Evolutionary conservation across 2,329 filamentous ascomycete species (phyloP), one percentile per base, ranked within the genome.

Genomic region (Neonectria neomacrospora): DNA sequence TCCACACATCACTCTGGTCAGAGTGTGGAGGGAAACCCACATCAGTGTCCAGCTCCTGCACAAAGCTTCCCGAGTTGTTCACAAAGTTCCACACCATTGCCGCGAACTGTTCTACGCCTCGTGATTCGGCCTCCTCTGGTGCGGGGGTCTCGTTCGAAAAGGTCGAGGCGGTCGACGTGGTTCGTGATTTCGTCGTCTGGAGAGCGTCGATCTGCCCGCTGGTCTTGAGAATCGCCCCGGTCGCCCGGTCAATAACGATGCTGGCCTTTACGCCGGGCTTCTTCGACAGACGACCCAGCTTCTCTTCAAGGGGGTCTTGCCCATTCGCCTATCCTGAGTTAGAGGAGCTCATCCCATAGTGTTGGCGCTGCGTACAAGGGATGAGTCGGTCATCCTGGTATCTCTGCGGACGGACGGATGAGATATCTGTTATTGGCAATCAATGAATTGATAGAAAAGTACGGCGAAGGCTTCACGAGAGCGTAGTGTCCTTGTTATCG

Each of bases 191-290:
- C 12, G 76, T 74, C 10, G 77, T 80, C 8, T 75, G 74, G 51
- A 91, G 83, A 14, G 85, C 83, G 1, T 88, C 86, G 12, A 90
- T 80, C 64, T 93, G 83, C 52, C 92, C 92, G 57, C 87, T 91
- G 7, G 89, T 91, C 74, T 91, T 91, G 55, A 96, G 85, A 54
- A 96, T 91, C 2, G 90, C 85, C 55, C 91, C 92, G 22, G 86
- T 90, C 14, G 86, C 80, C 60, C 91, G 88, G 70, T 94, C 91
- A 44, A 96, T 83, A 58, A 93, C 87, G 52, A 96, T 84, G 58
- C 91, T 91, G 70, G 90, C 91, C 76, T 91, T 91, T 54, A 96
- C 92, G 64, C 91, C 91, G 30, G 91, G 86, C 74, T 95, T 95
- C 75, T 91, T 90, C 42, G 90, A 88, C 47, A 96, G 83, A 18